A percentile compares a stretch with the other conserved stretches of the same genome.
These are phyloP conservation scores for Yamadazyma laniorum DNA, from an alignment of 805 yeast genomes.

Conservation along the genomic window DNA sequence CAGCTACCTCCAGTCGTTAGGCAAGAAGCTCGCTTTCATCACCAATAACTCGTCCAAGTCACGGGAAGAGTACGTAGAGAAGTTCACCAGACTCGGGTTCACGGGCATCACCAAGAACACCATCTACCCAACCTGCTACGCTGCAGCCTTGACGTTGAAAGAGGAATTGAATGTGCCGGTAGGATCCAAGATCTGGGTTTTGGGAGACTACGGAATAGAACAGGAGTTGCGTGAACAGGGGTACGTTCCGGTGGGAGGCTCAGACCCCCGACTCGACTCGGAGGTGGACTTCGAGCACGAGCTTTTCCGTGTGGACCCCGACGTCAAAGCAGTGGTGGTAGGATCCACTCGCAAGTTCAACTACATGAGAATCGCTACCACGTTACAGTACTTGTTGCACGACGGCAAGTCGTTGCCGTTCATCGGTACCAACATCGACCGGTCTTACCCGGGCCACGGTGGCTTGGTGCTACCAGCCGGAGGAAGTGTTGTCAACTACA, in stretches of 20 bases:
- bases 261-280: conserved; percentile 24
- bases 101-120: conserved; percentile 23
- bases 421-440: conserved; percentile 41
- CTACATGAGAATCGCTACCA: conserved; percentile 35
- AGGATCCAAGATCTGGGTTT: conserved; percentile 39
- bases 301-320: conserved; percentile 32
- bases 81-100: conserved; percentile 33
- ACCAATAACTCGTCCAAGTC: conserved; percentile 41
- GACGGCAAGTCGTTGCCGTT: conserved; percentile 33
- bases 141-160: conserved; percentile 29
- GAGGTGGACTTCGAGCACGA: conserved; percentile 26
- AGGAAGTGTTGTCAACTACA: conserved; percentile 37
- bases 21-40: conserved; percentile 32
- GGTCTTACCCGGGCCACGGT: conserved; percentile 38
- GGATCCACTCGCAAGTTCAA: conserved; percentile 39
- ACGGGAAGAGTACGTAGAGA: conserved; percentile 28
- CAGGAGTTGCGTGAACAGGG: conserved; percentile 32
- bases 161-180: conserved; percentile 23
- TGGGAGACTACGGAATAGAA: conserved; percentile 40
- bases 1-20: conserved; percentile 18
- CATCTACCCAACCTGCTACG: conserved; percentile 38
- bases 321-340: conserved; percentile 39
- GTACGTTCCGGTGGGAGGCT: conserved; percentile 36
- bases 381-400: conserved; percentile 37
- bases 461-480: conserved; percentile 42